Percentiles rank a stretch among this genome's conserved stretches.
phyloP scores from a whole-genome alignment of 306 rosid genomes.

The Dalbergia cochinchinensis region DNA sequence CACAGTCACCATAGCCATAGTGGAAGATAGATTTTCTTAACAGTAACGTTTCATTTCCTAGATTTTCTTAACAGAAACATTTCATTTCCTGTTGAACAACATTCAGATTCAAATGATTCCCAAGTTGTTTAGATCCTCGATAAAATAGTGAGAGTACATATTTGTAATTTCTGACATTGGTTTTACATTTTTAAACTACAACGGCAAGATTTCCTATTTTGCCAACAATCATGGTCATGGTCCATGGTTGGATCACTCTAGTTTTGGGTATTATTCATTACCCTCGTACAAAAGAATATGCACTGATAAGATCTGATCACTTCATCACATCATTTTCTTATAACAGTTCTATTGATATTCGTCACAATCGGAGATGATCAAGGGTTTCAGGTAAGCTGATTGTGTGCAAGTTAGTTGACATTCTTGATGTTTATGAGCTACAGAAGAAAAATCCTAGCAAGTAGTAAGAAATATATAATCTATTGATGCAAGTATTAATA shows the following conservation, averaged over 20 bases:
- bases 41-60: background rate
- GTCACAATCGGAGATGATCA: background rate
- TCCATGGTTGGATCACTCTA: constrained; percentile 12
- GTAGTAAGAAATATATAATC: constrained; percentile 23
- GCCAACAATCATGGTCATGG: background rate
- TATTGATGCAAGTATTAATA: background rate
- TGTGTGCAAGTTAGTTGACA: background rate
- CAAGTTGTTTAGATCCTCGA: constrained; percentile 1
- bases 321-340: background rate
- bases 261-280: constrained; percentile 20
- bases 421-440: constrained; percentile 21
- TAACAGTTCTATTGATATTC: background rate
- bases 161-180: background rate
- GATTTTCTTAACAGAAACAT: constrained; percentile 2
- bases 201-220: constrained; percentile 12
- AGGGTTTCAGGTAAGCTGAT: constrained; percentile 10
- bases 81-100: background rate
- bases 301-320: background rate
- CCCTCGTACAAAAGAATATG: background rate
- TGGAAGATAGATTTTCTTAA: constrained; percentile 5
- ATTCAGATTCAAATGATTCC: constrained; percentile 18
- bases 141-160: background rate
- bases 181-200: background rate
- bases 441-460: constrained; percentile 28
- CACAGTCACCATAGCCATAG: background rate